Evolutionary conservation across 768 basidiomycete genomes (phyloP).

Genomic region (Boletus patriciae): DNA sequence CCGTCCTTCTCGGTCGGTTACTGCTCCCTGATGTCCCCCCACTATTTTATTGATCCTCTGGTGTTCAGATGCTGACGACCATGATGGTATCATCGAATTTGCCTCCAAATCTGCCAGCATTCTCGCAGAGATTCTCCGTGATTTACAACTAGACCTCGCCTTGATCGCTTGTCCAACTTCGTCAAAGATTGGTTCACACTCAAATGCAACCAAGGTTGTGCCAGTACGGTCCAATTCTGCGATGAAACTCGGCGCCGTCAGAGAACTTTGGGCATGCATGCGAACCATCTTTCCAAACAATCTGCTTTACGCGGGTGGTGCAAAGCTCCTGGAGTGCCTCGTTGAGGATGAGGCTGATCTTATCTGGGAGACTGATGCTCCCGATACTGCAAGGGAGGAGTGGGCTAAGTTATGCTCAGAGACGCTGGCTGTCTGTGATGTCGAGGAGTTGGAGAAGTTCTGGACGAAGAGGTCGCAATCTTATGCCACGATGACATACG

Average conservation of each 20-base stretch:
- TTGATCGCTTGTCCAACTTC: slow-evolving; percentile 24
- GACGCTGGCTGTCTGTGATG: slow-evolving; percentile 47
- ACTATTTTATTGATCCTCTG: slow-evolving; percentile 6
- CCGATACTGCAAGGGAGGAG: slow-evolving; percentile 46
- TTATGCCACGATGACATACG: slow-evolving; percentile 32
- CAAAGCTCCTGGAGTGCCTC: slow-evolving; percentile 49
- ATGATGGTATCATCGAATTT: slow-evolving; percentile 40
- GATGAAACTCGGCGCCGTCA: slow-evolving; percentile 57
- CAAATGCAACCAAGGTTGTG: slow-evolving; percentile 2
- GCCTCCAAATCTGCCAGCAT: slow-evolving; percentile 42
- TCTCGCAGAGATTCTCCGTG: slow-evolving; percentile 49
- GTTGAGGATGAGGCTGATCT: slow-evolving; percentile 48
- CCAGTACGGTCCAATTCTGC: slow-evolving; percentile 39
- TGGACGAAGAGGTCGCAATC: slow-evolving; percentile 40
- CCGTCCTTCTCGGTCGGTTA: slow-evolving; percentile 54
- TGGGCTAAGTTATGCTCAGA: slow-evolving; percentile 68
- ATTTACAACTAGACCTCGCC: slow-evolving; percentile 45
- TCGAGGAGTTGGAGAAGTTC: slow-evolving; percentile 50
- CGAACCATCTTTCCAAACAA: slow-evolving; percentile 43
- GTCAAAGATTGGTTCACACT: slow-evolving; percentile 5
- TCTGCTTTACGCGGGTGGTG: slow-evolving; percentile 44
- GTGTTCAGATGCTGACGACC: slow-evolving; percentile 44
- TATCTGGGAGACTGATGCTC: slow-evolving; percentile 42
- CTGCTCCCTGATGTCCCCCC: slow-evolving; percentile 3
- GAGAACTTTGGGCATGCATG: slow-evolving; percentile 56